Evolutionary conservation across 441 rosid genomes (phyloP).

Genomic region (Brassica balearica): DNA sequence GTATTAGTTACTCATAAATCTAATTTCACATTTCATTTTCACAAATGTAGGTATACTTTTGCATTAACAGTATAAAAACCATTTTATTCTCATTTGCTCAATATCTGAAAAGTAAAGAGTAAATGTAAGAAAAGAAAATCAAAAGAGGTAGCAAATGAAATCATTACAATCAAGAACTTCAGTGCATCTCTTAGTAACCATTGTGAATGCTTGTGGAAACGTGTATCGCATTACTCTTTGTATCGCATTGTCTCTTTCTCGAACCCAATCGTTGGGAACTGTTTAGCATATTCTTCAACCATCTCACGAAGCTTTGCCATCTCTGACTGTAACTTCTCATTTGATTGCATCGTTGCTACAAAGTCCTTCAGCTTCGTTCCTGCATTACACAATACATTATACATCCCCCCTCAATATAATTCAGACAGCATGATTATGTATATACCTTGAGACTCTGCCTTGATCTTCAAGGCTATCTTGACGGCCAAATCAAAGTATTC

Average conservation of each 20-base stretch:
- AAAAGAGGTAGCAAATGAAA: slow-evolving; percentile 2
- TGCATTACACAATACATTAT: slow-evolving; percentile 37
- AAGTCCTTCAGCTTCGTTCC: slow-evolving; percentile 93
- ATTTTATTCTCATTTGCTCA: slow-evolving; percentile 16
- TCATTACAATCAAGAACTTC: slow-evolving; percentile 47
- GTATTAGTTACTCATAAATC: neutral
- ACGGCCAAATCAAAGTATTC: slow-evolving; percentile 88
- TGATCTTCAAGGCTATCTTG: slow-evolving; percentile 80
- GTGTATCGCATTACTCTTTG: slow-evolving; percentile 52
- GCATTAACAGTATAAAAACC: neutral
- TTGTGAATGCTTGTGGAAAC: slow-evolving; percentile 6
- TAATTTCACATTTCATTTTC: neutral
- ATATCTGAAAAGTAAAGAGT: neutral
- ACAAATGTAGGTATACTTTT: neutral
- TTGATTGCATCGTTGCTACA: slow-evolving; percentile 70
- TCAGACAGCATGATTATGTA: no score
- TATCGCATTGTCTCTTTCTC: slow-evolving; percentile 90
- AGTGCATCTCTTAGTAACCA: slow-evolving; percentile 42
- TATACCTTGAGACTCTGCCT: slow-evolving; percentile 75
- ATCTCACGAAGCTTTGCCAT: slow-evolving; percentile 65
- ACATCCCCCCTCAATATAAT: no score
- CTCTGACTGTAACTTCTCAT: slow-evolving; percentile 61
- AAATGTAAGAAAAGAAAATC: neutral
- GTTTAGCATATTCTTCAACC: slow-evolving; percentile 85
- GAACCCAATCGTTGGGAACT: slow-evolving; percentile 88